Conservation (phyloP, 345 rosid genomes). For the Salix udensis region DNA sequence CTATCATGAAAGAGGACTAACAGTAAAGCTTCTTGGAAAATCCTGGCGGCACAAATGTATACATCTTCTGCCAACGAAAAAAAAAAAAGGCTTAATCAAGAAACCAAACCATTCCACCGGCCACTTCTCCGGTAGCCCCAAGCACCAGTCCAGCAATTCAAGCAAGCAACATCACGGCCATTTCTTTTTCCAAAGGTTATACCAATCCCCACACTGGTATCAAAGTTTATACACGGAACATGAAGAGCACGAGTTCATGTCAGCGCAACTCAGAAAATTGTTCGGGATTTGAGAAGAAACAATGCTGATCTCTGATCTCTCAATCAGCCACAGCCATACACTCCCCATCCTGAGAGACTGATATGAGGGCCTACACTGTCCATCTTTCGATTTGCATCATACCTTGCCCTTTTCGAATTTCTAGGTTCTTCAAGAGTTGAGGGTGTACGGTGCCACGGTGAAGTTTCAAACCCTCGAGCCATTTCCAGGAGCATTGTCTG, state of each 20-base stretch:
- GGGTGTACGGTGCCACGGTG: slow-evolving; percentile 16
- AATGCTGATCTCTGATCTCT: background rate
- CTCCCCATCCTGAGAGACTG: slow-evolving; percentile 6
- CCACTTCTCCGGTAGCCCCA: too few species aligned
- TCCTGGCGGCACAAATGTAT: too few species aligned
- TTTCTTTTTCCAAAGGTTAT: too few species aligned
- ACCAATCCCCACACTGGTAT: too few species aligned
- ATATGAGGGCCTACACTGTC: background rate
- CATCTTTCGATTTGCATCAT: slow-evolving; percentile 9
- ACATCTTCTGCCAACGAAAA: too few species aligned
- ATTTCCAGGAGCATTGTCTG: slow-evolving; percentile 48
- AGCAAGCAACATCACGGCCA: too few species aligned
- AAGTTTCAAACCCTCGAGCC: slow-evolving; percentile 32
- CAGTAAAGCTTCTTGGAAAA: too few species aligned
- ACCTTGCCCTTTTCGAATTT: slow-evolving; percentile 16
- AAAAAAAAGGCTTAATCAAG: too few species aligned
- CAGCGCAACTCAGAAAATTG: background rate
- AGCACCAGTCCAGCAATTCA: too few species aligned
- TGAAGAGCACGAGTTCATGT: background rate
- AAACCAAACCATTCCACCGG: too few species aligned
- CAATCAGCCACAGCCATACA: slow-evolving; percentile 17
- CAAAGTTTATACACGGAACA: background rate
- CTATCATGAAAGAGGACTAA: too few species aligned
- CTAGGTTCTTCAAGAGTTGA: slow-evolving; percentile 8
- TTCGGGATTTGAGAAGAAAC: background rate